Evolutionary conservation across 805 yeast species (phyloP), one percentile per base, ranked within the genome.

Genomic region (Wickerhamiella brachini): DNA sequence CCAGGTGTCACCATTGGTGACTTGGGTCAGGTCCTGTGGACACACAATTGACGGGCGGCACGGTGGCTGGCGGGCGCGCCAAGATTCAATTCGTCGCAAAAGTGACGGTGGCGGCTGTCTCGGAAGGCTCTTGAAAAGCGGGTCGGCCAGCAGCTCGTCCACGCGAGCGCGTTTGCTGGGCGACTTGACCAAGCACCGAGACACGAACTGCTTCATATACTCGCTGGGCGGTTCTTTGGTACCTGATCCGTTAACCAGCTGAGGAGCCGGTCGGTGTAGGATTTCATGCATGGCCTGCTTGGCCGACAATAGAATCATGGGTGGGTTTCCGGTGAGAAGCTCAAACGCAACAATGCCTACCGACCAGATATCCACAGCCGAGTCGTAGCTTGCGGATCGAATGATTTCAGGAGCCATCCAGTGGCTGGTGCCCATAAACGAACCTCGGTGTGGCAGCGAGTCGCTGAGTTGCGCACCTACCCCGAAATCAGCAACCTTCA

Each of bases 401-500:
- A 90, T 85, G 83, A 93, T 81, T 67, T 90, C 98, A 5, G 98
- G 98, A 0, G 97, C 93, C 15, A 93, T 68, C 59, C 93, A 90
- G 66, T 93, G 97, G 42, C 90, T 70, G 0, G 98, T 93, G 0
- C 98, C 97, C 49, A 88, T 95, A 72, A 88, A 83, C 0, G 96
- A 67, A 97, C 90, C 70, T 90, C 76, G 0, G 97, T 90, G 13
- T 79, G 73, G 60, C 96, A 70, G 55, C 77, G 50, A 0, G 72
- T 68, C 1, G 79, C 78, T 0, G 84, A 75, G 57, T 65, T 79
- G 80, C 3, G 89, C 93, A 51, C 95, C 83, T 97, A 97, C 90
- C 13, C 98, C 98, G 64, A 93, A 90, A 67, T 90, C 98, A 18
- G 95, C 83, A 38, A 90, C 73, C 64, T 89, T 90, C 50, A 90